Base-by-base conservation (phyloP, 2,329 filamentous ascomycete genomes). In the Aspergillus calidoustus region DNA sequence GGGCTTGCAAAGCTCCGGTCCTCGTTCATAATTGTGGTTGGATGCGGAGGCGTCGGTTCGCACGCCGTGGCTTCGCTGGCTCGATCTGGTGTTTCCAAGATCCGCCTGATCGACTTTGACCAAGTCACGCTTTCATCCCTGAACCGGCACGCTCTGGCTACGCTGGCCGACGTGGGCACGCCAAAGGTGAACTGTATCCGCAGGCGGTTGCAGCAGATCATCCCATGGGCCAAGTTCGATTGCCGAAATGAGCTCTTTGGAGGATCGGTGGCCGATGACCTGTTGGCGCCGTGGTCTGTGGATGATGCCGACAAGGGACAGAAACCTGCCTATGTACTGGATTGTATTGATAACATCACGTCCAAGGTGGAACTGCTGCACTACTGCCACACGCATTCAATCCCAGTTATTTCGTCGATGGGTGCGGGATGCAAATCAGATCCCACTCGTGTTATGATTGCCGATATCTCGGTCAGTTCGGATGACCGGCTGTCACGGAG, bases 301-400 rank as follows among this genome's bases (percentile, higher is more conserved):
- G 17, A 86, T 84, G 72, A 76, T 31, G 71, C 73, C 7, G 74
- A 77, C 19, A 71, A 73, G 38, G 75, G 74, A n/a, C 74, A 71
- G 51, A 84, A 84, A 69, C 93, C 93, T 1, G 90, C 94, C 70
- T 99, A 89, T 72, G 88, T 99, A n/a, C 87, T 99, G 41, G 95
- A 99, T 77, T 96, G 94, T 23, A 99, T 99, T 68, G 95, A 99
- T 77, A 98, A 99, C 74, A 98, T 99, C 65, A 92, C 97, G 55
- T 96, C 92, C 57, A 99, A 99, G 80, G 94, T 99, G 3, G 90
- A 89, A 19, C 81, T 99, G 58, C 83, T 99, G 46, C 89, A 92
- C 71, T 96, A 96, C 79, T 99, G 95, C 79, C 84, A 93, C 74
- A 86, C 88, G 63, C 85, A 92, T 72, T 82, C 84, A 1, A 81